phyloP scores from a whole-genome alignment of 106 monocot genomes.

The Triglochin maritima region DNA sequence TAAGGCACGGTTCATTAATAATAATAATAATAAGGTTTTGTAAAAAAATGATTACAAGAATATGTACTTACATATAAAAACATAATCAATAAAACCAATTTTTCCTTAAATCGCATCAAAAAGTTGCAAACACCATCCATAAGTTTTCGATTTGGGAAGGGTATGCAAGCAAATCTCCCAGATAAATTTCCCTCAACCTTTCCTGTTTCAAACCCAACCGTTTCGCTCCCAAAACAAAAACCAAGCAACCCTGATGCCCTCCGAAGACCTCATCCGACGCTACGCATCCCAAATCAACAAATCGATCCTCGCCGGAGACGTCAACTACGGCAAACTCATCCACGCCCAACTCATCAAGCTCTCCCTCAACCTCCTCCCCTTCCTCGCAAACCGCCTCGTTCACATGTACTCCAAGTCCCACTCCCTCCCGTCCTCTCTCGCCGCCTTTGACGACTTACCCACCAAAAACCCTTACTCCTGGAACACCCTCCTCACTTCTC shows the following conservation, averaged over 20 bases:
- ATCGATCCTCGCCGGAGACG: slow-evolving; percentile 1
- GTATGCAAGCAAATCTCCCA: too few species aligned
- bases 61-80: too few species aligned
- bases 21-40: too few species aligned
- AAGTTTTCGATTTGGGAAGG: too few species aligned
- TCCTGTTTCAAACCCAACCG: neutral
- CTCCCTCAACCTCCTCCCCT: slow-evolving; percentile 33
- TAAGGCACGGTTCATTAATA: too few species aligned
- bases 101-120: too few species aligned
- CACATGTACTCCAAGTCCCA: slow-evolving; percentile 34
- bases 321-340: slow-evolving; percentile 20
- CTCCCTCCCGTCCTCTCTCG: slow-evolving; percentile 5
- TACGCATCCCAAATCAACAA: slow-evolving; percentile 1
- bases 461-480: slow-evolving; percentile 38
- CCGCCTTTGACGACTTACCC: slow-evolving; percentile 25
- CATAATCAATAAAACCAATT: too few species aligned
- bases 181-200: neutral
- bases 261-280: neutral
- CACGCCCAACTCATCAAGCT: slow-evolving; percentile 45
- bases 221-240: neutral
- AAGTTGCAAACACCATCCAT: too few species aligned
- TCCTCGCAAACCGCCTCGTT: slow-evolving; percentile 55
- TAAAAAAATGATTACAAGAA: too few species aligned
- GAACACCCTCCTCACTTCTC: slow-evolving; percentile 41
- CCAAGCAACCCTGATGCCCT: neutral